phyloP scores from a whole-genome alignment of 2,329 filamentous ascomycete species.

The Phialophora tarda region DNA sequence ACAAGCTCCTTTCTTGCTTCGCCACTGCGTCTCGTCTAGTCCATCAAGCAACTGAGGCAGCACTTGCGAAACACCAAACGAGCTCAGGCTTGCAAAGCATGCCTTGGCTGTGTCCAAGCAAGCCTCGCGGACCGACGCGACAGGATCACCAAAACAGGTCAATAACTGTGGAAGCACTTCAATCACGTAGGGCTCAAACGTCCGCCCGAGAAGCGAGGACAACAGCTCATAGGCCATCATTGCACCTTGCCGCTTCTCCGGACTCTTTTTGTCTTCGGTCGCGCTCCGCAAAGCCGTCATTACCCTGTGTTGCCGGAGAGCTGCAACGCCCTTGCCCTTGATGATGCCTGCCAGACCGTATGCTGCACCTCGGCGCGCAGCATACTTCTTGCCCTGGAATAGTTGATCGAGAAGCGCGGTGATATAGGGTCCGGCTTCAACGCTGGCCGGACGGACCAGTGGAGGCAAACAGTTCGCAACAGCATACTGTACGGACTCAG shows the following conservation, averaged over 20 bases:
- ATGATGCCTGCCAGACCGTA: constrained; percentile 93
- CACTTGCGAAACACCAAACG: constrained; percentile 93
- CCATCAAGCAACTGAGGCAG: constrained; percentile 89
- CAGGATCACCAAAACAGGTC: constrained; percentile 85
- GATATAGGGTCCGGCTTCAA: constrained; percentile 80
- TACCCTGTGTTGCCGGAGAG: constrained; percentile 83
- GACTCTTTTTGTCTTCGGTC: constrained; percentile 93
- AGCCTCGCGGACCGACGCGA: constrained; percentile 86
- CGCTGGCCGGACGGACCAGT: constrained; percentile 78
- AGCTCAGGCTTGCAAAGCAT: constrained; percentile 90
- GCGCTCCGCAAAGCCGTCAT: constrained; percentile 79
- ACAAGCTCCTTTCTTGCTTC: constrained; percentile 97
- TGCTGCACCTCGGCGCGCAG: constrained; percentile 87
- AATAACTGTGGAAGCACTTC: constrained; percentile 92
- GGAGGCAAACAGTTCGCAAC: constrained; percentile 93
- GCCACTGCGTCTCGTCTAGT: constrained; percentile 94
- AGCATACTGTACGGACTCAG: constrained; percentile 94
- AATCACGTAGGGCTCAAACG: constrained; percentile 96
- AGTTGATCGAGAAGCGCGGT: constrained; percentile 79
- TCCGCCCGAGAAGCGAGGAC: constrained; percentile 79
- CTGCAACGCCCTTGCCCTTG: constrained; percentile 80
- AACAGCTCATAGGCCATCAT: constrained; percentile 90
- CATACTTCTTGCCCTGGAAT: constrained; percentile 87
- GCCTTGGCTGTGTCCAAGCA: constrained; percentile 92
- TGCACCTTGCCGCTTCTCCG: constrained; percentile 84